These are phyloP conservation scores for Leccinum obscurum DNA, from an alignment of 768 basidiomycete genomes.

Conservation along the genomic window DNA sequence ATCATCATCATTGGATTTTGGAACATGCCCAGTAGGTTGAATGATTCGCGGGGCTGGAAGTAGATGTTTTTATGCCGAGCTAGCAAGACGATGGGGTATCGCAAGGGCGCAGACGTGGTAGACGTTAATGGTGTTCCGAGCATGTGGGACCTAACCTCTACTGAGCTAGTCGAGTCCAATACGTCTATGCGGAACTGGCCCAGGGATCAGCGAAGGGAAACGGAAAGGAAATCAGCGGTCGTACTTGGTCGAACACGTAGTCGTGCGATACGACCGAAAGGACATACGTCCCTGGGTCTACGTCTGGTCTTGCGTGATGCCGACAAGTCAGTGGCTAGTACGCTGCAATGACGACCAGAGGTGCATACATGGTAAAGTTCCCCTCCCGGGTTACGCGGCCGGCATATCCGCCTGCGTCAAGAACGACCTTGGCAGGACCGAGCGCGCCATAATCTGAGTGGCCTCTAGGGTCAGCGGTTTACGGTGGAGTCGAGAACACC, in stretches of 20 bases:
- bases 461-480: constrained; percentile 6
- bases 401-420: constrained; percentile 58
- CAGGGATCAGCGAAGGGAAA: constrained; percentile 2
- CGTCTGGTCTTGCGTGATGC: constrained; percentile 51
- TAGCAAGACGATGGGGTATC: constrained; percentile 59
- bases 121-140: constrained; percentile 70
- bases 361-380: constrained; percentile 63
- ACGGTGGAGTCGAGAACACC: constrained; percentile 8
- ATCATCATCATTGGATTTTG: constrained; percentile 85
- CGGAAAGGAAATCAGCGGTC: constrained; percentile 4
- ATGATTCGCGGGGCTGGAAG: constrained; percentile 68
- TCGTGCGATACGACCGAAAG: constrained; percentile 69
- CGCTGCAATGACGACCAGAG: not conserved
- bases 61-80: constrained; percentile 60
- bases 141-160: constrained; percentile 62
- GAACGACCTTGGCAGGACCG: constrained; percentile 55
- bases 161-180: constrained; percentile 39
- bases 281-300: constrained; percentile 67
- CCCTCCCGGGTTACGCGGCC: constrained; percentile 60
- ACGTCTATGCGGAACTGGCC: constrained; percentile 70
- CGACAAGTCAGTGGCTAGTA: constrained; percentile 12
- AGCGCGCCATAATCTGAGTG: constrained; percentile 40
- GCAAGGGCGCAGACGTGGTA: constrained; percentile 50
- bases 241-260: constrained; percentile 69
- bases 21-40: constrained; percentile 74